phyloP scores from a whole-genome alignment of 139 green algal genomes.

The Prasinococcaceae sp. region DNA sequence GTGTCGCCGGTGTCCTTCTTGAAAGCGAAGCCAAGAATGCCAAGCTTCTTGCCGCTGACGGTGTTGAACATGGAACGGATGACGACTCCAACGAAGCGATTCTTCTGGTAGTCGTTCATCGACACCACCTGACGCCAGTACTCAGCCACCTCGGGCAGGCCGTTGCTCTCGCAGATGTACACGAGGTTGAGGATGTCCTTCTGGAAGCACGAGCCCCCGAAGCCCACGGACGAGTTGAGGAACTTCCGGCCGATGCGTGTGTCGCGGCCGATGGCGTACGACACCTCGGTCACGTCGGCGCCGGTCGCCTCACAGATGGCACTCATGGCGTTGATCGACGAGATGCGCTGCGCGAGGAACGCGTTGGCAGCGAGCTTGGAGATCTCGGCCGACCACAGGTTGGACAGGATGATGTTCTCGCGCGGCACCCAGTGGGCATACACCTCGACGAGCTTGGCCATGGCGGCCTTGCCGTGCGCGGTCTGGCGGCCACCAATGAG shows the following conservation, averaged over 20 bases:
- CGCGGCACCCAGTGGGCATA: constrained; percentile 92
- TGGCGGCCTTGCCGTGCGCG: constrained; percentile 34
- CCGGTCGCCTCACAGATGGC: constrained; percentile 92
- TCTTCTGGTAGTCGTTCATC: constrained; percentile 99
- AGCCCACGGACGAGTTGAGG: constrained; percentile 89
- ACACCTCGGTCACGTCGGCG: constrained; percentile 82
- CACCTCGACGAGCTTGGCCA: constrained; percentile 20
- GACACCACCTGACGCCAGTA: constrained; percentile 75
- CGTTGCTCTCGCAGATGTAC: constrained; percentile 80
- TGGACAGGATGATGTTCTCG: constrained; percentile 83
- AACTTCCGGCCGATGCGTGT: constrained; percentile 93
- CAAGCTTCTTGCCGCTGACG: constrained; percentile 85
- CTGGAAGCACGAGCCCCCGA: constrained; percentile 98
- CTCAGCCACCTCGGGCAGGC: constrained; percentile 79
- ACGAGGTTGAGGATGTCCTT: constrained; percentile 97
- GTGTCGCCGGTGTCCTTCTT: constrained; percentile 92
- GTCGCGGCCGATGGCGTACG: constrained; percentile 83
- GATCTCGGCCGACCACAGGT: constrained; percentile 88
- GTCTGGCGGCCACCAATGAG: constrained; percentile 61
- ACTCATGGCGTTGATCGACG: constrained; percentile 96
- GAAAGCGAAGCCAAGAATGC: constrained; percentile 96
- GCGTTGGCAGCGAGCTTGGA: constrained; percentile 86
- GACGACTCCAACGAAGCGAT: constrained; percentile 77
- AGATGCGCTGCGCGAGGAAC: constrained; percentile 85
- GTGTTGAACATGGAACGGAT: constrained; percentile 99